Base-by-base conservation (phyloP, 306 rosid species). In the Pachyrhizus erosus region DNA sequence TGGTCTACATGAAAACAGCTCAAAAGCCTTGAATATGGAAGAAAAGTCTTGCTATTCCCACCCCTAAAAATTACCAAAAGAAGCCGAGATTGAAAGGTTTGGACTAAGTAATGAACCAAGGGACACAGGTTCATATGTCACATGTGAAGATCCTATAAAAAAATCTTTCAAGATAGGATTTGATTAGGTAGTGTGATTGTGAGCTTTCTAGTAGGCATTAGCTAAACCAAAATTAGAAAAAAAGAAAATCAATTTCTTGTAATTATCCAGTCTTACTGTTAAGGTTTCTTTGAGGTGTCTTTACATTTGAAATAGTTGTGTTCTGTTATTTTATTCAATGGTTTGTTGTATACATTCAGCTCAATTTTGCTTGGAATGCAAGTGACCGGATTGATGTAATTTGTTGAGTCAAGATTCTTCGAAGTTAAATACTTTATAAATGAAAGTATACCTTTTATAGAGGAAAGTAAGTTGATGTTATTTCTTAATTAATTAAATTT, bases 11-110 rank as follows among this genome's bases (percentile, higher is more conserved):
- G 60, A 70, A 52, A 21, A 68, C 64, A n/a, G 29, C 42, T 82
- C 73, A 23, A 12, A 55, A 31, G 55, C 66, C 57, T 69, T 34
- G 15, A 74, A 58, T 66, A 71, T 10, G 29, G 75, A 73, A 3
- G 78, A 79, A 23, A 43, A 46, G 43, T 42, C 27, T 43, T 64
- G 20, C 7, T 23, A 17, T 5, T 66, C 60, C 12, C 39, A 29
- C 52, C 18, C 11, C 15, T 17, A 69, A 64, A 17, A 76, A 33
- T 24, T 51, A 43, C 61, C 17, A 1, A 70, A 67, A 1, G 84
- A 91, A 54, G 84, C 83, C 4, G 84, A 85, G 75, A 86, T 83
- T 82, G 87, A 84, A n/a, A 80, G 23, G 7, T 73, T 85, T 67
- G 81, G 54, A 33, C 51, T 39, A 54, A 60, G 33, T 52, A 64